Conservation (phyloP, 1,284 basidiomycete species). For the Anthracocystis walkeri region DNA sequence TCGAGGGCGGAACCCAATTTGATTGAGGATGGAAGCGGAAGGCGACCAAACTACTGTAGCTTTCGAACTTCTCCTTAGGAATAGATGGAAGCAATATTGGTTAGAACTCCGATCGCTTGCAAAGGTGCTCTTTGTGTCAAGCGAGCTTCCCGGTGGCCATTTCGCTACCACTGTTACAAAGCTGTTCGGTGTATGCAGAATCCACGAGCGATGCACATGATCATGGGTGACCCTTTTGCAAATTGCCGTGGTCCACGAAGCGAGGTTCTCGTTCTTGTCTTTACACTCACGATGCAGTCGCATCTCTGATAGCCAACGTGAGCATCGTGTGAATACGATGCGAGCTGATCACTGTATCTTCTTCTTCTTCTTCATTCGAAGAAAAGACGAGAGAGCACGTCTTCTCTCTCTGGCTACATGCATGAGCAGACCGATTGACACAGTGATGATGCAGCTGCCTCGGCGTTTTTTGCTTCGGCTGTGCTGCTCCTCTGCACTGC, state of each 20-base stretch:
- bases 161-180: slow-evolving; percentile 5
- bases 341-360: no score
- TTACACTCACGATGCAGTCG: no score
- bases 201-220: no score
- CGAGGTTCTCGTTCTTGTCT: no score
- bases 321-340: no score
- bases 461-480: slow-evolving; percentile 17
- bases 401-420: no score
- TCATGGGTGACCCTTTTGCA: no score
- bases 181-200: no score
- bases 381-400: no score
- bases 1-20: slow-evolving; percentile 3
- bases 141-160: slow-evolving; percentile 1
- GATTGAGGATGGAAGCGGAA: neutral
- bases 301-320: no score
- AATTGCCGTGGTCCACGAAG: no score
- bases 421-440: neutral
- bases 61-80: neutral
- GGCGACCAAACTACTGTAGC: neutral
- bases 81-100: slow-evolving; percentile 1
- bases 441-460: slow-evolving; percentile 12
- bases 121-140: neutral
- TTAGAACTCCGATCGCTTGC: neutral
- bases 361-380: no score
- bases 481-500: slow-evolving; percentile 19